Evolutionary conservation across 441 rosid species (phyloP), one percentile per base, ranked within the genome.

Genomic region (Gossypium gossypioides): DNA sequence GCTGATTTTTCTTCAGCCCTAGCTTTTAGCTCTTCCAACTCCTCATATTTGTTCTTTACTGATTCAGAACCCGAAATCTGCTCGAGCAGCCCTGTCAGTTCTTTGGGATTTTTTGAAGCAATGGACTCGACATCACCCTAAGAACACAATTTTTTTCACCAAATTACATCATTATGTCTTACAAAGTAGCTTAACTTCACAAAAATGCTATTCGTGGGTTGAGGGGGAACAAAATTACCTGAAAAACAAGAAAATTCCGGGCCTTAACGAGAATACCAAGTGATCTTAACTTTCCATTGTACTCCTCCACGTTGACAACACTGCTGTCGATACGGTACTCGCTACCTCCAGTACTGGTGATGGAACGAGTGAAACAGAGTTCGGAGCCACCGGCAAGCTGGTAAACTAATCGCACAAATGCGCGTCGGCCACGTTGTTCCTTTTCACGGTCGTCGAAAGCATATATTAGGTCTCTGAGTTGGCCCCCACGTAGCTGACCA

Each of bases 51-150:
- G 83, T 87, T 90, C 92, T 91, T 95, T 74, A 90, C 88, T 61
- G 93, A 98, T 73, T 93, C 98, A 12, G 99, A 93, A 34, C 98
- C 98, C 63, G 99, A 96, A 67, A 96, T 93, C 82, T 93, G 92
- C 87, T 96, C 99, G 54, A 96, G 85, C 63, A 96, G 81, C 32
- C 81, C 92, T 56, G 99, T 96, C 77, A 93, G 88, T 66, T 96
- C 99, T 80, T 93, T 93, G 2, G 99, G 89, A 80, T 91, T 96
- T 77, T 96, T 96, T 6, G 98, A 93, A 19, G 99, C 99, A 82
- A 96, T 91, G 15, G 99, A 96, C 84, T 96, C 99, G 71, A 96
- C 99, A 83, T 96, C 97, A 65, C 99, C 99, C 99, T 95, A 72
- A 68, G 63, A 85, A 13, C 44, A 65, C 65, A 72, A 72, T 3